Percentiles rank a stretch among this genome's conserved stretches.
phyloP scores from a whole-genome alignment of 176 grass and related monocot species.

The Lolium rigidum region DNA sequence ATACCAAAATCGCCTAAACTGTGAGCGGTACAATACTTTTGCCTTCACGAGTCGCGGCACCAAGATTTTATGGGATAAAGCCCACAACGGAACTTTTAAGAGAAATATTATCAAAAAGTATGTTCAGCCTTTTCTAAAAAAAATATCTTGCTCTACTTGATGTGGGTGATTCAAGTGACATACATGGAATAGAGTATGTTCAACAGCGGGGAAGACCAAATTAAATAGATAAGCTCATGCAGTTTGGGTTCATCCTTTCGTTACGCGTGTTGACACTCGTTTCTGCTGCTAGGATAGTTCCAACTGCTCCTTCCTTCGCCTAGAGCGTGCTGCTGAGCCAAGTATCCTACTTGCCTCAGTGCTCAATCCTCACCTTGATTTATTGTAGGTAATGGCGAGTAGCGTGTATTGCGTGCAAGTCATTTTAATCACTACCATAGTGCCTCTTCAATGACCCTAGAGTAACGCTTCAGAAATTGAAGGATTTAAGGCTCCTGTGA shows the following conservation, averaged over 20 bases:
- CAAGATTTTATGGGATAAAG: background rate
- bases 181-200: background rate
- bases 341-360: conserved; percentile 4
- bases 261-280: conserved; percentile 8
- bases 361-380: background rate
- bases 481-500: background rate
- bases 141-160: background rate
- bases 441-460: background rate
- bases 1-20: background rate
- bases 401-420: background rate
- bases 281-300: conserved; percentile 5
- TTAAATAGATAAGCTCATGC: background rate
- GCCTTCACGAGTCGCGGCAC: background rate
- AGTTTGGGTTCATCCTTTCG: background rate
- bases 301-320: background rate
- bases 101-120: background rate
- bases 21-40: background rate
- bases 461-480: conserved; percentile 4
- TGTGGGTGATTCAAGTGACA: background rate
- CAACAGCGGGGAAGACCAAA: background rate
- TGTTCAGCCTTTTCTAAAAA: background rate
- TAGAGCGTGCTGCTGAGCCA: background rate
- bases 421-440: background rate
- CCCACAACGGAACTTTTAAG: background rate
- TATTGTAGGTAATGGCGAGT: background rate